Base-by-base conservation (phyloP, 495 filamentous ascomycete genomes). In the Neurospora sp. region DNA sequence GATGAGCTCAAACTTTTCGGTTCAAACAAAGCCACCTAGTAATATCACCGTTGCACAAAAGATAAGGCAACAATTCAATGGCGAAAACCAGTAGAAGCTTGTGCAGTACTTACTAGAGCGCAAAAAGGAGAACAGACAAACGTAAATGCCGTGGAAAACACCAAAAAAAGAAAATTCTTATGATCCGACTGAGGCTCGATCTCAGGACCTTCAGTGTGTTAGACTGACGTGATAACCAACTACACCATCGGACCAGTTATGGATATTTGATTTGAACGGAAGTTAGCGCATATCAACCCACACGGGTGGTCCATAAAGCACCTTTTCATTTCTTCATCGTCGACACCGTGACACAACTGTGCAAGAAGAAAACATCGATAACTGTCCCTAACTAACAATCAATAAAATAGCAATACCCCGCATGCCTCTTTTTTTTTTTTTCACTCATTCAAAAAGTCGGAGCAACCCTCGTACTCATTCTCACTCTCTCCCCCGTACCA, bases 381-480 rank as follows among this genome's bases (percentile, higher is more conserved):
- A 5, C 11, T 27, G n/a, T 60, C 11, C 12, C 23, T 60, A 49
- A 60, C 27, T 31, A 31, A 31, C 27, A 31, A 31, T 31, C 27
- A 31, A 31, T 31, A 31, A 31, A 31, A 31, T 31, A 31, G 27
- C 27, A 31, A 31, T 31, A 31, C 27, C 27, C 27, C 27, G 27
- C 27, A 31, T 31, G 27, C 27, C 27, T 31, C 27, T 31, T 31
- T 1, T 31, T 31, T 31, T 31, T 31, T 31, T 31, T 31, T 31
- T 31, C 27, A 31, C 27, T 31, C 27, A 31, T 31, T 31, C 27
- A 31, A 69, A 77, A 77, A 20, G 74, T 77, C 0, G 76, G 76
- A 7, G 69, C 73, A 72, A 77, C n/a, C 40, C 41, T 73, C 27
- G 72, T 31, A 5, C 66, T 69, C 74, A 71, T 39, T 46, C 69